Base-by-base conservation (phyloP, 2,329 filamentous ascomycete genomes). In the Byssoonygena ceratinophila region DNA sequence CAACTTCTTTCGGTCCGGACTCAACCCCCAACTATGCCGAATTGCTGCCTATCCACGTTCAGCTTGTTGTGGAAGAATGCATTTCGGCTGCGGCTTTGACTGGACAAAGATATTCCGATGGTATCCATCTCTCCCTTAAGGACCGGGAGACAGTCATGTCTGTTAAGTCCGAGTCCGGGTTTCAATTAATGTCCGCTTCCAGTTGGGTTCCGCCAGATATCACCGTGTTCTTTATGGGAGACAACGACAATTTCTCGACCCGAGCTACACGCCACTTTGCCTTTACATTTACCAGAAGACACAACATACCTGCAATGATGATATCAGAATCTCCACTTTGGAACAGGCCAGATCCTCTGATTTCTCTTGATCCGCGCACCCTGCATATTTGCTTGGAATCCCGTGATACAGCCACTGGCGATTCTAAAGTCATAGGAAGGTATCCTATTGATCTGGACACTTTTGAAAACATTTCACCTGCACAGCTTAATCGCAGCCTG, bases 11-110 rank as follows among this genome's bases (percentile, higher is more conserved):
- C 59, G 73, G 71, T 43, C 65, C 67, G 32, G 71, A 68, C 20
- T 64, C 69, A 25, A 62, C 69, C 31, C 68, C 72, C 5, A 73
- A 72, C 37, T 72, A 71, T 60, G 72, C 73, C 12, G 72, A 75
- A 46, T 68, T 76, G 23, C 68, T 76, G 23, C 71, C 70, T 27
- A 72, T 70, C 44, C 68, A 69, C 61, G 66, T 73, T 14, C 71
- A 74, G 55, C 65, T 76, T 12, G 66, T 73, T 47, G 72, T 76
- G 34, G 72, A 76, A 44, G 71, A 74, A 54, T 75, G 72, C 53
- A 57, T 66, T 37, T 61, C 61, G 20, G 69, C 70, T 18, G 57
- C 59, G 1, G 61, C 61, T 14, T 61, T 57, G 5, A 57, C 59
- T 45, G 60, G 59, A 12, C 59, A 65, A 44, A 61, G 60, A 45